A percentile compares a stretch with the other conserved stretches of the same genome.
These are phyloP conservation scores for Diddensiella santjacobensis DNA, from an alignment of 805 yeast genomes.

Conservation along the genomic window DNA sequence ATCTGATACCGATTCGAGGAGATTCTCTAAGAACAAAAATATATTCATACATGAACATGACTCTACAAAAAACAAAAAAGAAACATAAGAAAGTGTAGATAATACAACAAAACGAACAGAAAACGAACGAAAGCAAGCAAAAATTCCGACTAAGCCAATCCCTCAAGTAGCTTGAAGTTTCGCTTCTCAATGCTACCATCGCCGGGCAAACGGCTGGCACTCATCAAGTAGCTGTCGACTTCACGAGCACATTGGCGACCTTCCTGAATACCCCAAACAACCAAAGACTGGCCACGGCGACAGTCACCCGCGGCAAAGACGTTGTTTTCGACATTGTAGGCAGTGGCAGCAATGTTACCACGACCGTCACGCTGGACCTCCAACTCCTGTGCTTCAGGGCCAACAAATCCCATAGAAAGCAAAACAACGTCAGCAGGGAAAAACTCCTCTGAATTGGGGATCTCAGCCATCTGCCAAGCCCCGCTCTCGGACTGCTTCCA, in stretches of 20 bases:
- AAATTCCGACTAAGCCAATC: not conserved
- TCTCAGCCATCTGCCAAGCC: constrained; percentile 98
- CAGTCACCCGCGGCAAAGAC: constrained; percentile 97
- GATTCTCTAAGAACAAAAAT: no score
- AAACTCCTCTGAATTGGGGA: constrained; percentile 89
- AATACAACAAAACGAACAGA: not conserved
- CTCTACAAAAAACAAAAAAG: not conserved
- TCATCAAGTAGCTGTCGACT: constrained; percentile 77
- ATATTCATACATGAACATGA: not conserved
- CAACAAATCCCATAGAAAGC: constrained; percentile 95
- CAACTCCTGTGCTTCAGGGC: constrained; percentile 84
- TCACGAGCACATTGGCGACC: constrained; percentile 98
- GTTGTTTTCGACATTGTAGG: constrained; percentile 70
- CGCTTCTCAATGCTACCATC: constrained; percentile 90
- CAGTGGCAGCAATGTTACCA: constrained; percentile 68
- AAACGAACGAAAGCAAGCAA: constrained; percentile 5
- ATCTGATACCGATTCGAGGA: no score
- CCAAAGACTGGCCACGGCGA: constrained; percentile 96
- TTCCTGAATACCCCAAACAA: constrained; percentile 99
- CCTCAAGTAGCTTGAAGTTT: constrained; percentile 39
- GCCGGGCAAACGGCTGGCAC: constrained; percentile 81
- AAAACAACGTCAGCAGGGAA: constrained; percentile 94
- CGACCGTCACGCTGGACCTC: constrained; percentile 65
- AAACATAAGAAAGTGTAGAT: constrained; percentile 1
- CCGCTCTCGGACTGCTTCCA: constrained; percentile 96